These are phyloP conservation scores for Dujonia santamariae DNA, from an alignment of 1,139 yeast genomes.

Conservation along the genomic window DNA sequence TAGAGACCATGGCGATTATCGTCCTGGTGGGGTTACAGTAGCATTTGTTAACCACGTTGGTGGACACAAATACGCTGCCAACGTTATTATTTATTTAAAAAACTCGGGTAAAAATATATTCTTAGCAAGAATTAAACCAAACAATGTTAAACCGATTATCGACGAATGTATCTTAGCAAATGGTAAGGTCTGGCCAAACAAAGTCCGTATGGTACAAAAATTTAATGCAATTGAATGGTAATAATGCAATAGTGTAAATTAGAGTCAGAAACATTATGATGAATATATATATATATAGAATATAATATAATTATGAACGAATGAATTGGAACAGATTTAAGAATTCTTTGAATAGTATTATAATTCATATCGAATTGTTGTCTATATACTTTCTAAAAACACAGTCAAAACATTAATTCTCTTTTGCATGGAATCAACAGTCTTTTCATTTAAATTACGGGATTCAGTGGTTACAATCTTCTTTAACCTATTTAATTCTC, in stretches of 20 bases:
- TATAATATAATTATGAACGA: too few species aligned
- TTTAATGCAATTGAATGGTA: constrained; percentile 56
- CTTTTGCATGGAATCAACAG: constrained; percentile 44
- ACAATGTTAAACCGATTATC: constrained; percentile 68
- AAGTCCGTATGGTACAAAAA: constrained; percentile 61
- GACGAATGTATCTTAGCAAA: constrained; percentile 64
- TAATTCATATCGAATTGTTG: not conserved
- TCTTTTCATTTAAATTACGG: constrained; percentile 27
- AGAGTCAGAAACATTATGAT: too few species aligned
- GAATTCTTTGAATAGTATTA: constrained; percentile 1
- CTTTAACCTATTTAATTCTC: constrained; percentile 52
- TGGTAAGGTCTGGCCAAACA: constrained; percentile 71
- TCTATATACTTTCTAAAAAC: constrained; percentile 19
- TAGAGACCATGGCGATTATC: constrained; percentile 70
- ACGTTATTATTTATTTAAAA: constrained; percentile 70
- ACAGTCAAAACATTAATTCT: constrained; percentile 47
- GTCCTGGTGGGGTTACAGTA: constrained; percentile 73
- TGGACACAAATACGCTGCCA: constrained; percentile 93
- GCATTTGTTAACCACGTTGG: constrained; percentile 83
- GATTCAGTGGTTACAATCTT: constrained; percentile 39
- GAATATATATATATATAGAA: too few species aligned
- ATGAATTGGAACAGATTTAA: too few species aligned
- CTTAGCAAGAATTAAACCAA: constrained; percentile 84
- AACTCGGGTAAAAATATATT: constrained; percentile 73
- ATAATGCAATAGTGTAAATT: too few species aligned